Evolutionary conservation across 1,284 basidiomycete species (phyloP).

Genomic region (Vanrija humicola): DNA sequence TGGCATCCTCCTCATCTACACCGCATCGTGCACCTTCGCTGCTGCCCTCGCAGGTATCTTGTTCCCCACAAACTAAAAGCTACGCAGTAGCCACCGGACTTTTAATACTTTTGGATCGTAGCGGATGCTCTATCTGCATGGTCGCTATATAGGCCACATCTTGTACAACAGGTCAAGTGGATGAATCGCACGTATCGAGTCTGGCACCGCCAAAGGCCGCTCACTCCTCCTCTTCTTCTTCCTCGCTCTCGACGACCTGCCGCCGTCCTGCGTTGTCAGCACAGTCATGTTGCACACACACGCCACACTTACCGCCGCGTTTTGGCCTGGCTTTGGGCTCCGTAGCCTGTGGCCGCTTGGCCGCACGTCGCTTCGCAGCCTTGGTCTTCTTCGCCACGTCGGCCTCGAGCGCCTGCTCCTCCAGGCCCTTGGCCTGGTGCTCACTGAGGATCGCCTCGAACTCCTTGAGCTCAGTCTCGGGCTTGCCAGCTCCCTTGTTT

Average conservation of each 20-base stretch:
- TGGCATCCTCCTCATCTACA: conserved; percentile 31
- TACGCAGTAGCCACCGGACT: no score
- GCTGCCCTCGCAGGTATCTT: conserved; percentile 17
- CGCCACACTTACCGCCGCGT: background rate
- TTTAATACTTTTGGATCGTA: background rate
- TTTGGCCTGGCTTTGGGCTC: conserved; percentile 4
- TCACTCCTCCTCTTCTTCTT: conserved; percentile 19
- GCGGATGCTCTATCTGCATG: background rate
- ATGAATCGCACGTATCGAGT: no score
- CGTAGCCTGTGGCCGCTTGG: conserved; percentile 23
- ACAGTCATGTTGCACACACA: background rate
- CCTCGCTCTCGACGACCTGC: conserved; percentile 16
- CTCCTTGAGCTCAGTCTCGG: conserved; percentile 81
- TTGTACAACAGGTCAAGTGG: background rate
- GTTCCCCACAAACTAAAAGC: conserved; percentile 11
- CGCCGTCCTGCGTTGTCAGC: background rate
- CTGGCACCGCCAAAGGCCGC: no score
- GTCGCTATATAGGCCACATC: background rate
- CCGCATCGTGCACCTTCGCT: conserved; percentile 21
- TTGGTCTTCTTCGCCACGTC: conserved; percentile 75
- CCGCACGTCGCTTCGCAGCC: conserved; percentile 63
- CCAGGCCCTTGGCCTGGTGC: conserved; percentile 76
- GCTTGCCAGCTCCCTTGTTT: conserved; percentile 85
- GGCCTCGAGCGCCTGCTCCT: conserved; percentile 83
- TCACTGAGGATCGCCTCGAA: conserved; percentile 85